These are phyloP conservation scores for Phytophthora sansomeana DNA, from an alignment of 352 stramenopile species.

Conservation along the genomic window DNA sequence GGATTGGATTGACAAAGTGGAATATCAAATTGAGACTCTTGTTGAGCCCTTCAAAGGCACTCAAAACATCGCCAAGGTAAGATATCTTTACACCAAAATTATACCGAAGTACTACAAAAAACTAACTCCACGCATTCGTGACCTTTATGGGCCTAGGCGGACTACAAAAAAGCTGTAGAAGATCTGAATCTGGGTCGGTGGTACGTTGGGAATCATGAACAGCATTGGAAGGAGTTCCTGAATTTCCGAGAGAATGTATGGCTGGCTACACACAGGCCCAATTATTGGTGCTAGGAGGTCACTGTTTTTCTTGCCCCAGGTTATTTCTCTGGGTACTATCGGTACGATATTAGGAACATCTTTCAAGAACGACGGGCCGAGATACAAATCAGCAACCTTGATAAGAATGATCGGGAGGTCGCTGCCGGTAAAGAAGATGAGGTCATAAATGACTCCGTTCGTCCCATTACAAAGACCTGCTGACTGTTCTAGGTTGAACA, in stretches of 20 bases:
- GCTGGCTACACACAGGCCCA: too few relatives aligned
- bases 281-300: too few relatives aligned
- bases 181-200: neutral
- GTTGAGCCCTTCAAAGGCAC: conserved; percentile 11
- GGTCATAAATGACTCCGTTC: neutral
- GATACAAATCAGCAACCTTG: neutral
- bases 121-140: neutral
- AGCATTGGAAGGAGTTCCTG: conserved; percentile 3
- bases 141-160: neutral
- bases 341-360: conserved; percentile 1
- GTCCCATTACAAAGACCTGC: neutral
- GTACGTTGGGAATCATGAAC: conserved; percentile 1
- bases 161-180: conserved; percentile 9
- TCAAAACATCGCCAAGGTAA: conserved; percentile 8
- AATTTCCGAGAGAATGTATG: conserved; percentile 6
- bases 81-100: neutral
- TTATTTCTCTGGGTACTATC: neutral
- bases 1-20: conserved; percentile 16
- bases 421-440: neutral
- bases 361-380: neutral
- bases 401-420: neutral
- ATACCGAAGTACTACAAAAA: conserved; percentile 7
- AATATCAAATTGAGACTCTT: conserved; percentile 1
- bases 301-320: neutral
- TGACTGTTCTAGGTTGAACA: neutral